Percentiles rank a stretch among this genome's conserved stretches.
phyloP scores from a whole-genome alignment of 495 filamentous ascomycete species.

The Aspergillus bridgeri region DNA sequence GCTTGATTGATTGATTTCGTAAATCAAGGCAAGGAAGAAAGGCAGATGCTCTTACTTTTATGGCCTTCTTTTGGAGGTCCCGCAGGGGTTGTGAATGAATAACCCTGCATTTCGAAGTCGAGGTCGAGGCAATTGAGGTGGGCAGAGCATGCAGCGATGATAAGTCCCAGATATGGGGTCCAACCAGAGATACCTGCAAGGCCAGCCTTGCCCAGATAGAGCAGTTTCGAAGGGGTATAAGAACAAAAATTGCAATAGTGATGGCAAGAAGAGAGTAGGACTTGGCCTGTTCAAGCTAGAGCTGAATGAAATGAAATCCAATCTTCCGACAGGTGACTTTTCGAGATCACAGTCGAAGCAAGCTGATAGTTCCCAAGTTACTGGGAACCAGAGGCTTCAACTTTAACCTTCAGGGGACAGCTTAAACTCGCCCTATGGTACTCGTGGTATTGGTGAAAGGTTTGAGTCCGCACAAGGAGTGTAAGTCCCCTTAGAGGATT shows the following conservation, averaged over 20 bases:
- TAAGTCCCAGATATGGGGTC: neutral
- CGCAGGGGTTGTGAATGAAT: constrained; percentile 46
- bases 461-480: neutral
- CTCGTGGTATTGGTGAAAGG: neutral
- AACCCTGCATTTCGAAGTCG: constrained; percentile 38
- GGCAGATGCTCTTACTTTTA: constrained; percentile 33
- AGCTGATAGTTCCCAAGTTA: neutral
- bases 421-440: neutral
- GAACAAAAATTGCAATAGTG: neutral
- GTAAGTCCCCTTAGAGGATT: too few species aligned
- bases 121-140: neutral
- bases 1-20: neutral
- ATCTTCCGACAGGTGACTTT: neutral
- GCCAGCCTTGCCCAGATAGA: constrained; percentile 16
- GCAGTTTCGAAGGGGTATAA: too few species aligned
- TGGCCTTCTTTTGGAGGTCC: constrained; percentile 44
- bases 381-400: neutral
- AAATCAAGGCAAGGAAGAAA: neutral
- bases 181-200: constrained; percentile 4
- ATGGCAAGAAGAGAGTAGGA: neutral
- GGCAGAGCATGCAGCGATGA: neutral
- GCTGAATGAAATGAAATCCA: neutral
- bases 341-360: neutral
- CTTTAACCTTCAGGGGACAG: neutral
- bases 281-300: neutral